phyloP scores from a whole-genome alignment of 768 basidiomycete genomes.

The Pleurotus salmoneostramineus region DNA sequence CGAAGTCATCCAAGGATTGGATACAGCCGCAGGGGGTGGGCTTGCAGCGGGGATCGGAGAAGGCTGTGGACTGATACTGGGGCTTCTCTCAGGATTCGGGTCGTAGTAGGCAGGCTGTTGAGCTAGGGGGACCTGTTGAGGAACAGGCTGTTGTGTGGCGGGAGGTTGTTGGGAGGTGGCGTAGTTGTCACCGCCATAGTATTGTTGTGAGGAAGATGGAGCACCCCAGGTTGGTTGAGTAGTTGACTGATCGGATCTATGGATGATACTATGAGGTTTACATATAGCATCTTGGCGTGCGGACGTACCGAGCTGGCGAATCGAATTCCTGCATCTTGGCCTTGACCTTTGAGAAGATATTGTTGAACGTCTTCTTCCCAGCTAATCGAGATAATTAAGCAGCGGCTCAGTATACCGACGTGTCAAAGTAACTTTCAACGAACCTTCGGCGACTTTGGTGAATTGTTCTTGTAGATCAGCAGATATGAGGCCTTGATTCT shows the following conservation, averaged over 20 bases:
- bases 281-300: background rate
- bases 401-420: no score
- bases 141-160: background rate
- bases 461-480: constrained; percentile 73
- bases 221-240: constrained; percentile 3
- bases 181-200: background rate
- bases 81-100: constrained; percentile 2
- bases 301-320: constrained; percentile 33
- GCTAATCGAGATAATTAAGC: constrained; percentile 27
- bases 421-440: constrained; percentile 18
- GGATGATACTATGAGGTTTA: background rate
- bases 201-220: background rate
- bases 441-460: constrained; percentile 75
- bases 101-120: constrained; percentile 6
- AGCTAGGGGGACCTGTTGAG: background rate
- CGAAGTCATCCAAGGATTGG: background rate
- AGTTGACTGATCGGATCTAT: constrained; percentile 1
- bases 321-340: constrained; percentile 84
- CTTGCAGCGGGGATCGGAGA: background rate
- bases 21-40: background rate
- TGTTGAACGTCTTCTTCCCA: constrained; percentile 76
- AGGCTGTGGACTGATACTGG: background rate
- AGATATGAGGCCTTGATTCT: constrained; percentile 45
- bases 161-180: background rate
- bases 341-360: constrained; percentile 71